Evolutionary conservation across 352 stramenopile species (phyloP).

Genomic region (Aphanomyces invadans): DNA sequence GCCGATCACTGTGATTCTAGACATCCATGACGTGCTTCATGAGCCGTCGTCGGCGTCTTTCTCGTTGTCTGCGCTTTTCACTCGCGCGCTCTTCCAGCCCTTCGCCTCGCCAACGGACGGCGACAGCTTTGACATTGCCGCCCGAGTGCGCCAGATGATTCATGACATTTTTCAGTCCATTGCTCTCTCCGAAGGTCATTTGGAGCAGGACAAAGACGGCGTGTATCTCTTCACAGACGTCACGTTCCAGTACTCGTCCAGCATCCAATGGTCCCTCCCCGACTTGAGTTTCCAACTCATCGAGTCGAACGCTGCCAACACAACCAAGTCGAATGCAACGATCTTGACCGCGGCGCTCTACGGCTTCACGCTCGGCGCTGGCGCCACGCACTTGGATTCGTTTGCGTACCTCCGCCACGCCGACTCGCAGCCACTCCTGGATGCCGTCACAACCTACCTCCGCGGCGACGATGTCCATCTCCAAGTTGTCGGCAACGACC

Average conservation of each 20-base stretch:
- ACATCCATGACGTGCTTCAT: constrained; percentile 35
- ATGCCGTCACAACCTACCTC: constrained; percentile 67
- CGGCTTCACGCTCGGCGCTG: constrained; percentile 54
- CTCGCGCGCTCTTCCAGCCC: not conserved
- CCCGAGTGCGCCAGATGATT: constrained; percentile 9
- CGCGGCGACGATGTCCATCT: constrained; percentile 49
- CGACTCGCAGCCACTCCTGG: constrained; percentile 51
- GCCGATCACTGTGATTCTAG: constrained; percentile 60
- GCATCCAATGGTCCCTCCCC: constrained; percentile 66
- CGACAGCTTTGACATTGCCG: constrained; percentile 11
- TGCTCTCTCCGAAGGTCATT: constrained; percentile 59
- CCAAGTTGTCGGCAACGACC: constrained; percentile 48
- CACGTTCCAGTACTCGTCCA: constrained; percentile 54
- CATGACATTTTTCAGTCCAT: constrained; percentile 64
- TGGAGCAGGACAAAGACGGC: constrained; percentile 43
- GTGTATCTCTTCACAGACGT: constrained; percentile 79
- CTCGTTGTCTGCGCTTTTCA: not conserved
- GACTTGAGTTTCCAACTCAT: constrained; percentile 49
- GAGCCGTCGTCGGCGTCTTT: not conserved
- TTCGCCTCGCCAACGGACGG: not conserved
- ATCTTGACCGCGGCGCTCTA: constrained; percentile 65
- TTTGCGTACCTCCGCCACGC: constrained; percentile 61
- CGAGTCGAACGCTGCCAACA: not conserved
- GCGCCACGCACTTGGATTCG: constrained; percentile 71
- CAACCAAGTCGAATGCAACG: constrained; percentile 25